Conservation (phyloP, 148 eudicot genomes). For the Vaccinium darrowii region DNA sequence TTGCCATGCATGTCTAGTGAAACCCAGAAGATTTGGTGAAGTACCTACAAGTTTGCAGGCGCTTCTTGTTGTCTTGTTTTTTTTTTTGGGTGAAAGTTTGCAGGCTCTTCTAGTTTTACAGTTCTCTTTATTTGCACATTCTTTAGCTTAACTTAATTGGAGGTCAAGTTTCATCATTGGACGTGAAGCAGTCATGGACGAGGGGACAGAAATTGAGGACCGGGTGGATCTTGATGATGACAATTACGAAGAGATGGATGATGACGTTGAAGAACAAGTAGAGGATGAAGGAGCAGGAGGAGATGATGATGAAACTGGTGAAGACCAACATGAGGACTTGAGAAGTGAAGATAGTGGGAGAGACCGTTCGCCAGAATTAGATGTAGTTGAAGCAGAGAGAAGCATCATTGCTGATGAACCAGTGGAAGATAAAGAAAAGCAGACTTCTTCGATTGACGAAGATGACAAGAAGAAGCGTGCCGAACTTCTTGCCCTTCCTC, state of each 20-base stretch:
- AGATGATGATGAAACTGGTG: conserved; percentile 56
- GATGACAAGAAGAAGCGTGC: conserved; percentile 54
- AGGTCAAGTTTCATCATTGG: conserved; percentile 32
- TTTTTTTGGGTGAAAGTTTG: not conserved
- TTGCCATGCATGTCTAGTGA: not conserved
- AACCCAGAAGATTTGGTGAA: not conserved
- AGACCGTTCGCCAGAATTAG: conserved; percentile 49
- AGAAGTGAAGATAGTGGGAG: conserved; percentile 50
- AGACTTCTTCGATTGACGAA: conserved; percentile 28
- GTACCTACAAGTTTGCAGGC: not conserved
- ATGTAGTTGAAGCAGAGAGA: conserved; percentile 17
- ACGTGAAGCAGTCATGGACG: conserved; percentile 63
- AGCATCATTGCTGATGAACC: conserved; percentile 32
- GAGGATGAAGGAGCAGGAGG: conserved; percentile 69
- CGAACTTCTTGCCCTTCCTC: conserved; percentile 85
- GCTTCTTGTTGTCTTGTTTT: not conserved
- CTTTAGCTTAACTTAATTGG: conserved; percentile 22
- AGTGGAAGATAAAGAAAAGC: conserved; percentile 54
- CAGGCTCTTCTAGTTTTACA: not conserved
- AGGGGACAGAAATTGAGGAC: conserved; percentile 81
- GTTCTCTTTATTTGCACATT: conserved; percentile 1
- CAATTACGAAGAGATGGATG: conserved; percentile 85
- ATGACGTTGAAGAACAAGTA: conserved; percentile 67
- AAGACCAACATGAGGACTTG: conserved; percentile 49
- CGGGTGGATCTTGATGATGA: conserved; percentile 97